Evolutionary conservation across 345 rosid genomes (phyloP).

Genomic region (Lagerstroemia speciosa): DNA sequence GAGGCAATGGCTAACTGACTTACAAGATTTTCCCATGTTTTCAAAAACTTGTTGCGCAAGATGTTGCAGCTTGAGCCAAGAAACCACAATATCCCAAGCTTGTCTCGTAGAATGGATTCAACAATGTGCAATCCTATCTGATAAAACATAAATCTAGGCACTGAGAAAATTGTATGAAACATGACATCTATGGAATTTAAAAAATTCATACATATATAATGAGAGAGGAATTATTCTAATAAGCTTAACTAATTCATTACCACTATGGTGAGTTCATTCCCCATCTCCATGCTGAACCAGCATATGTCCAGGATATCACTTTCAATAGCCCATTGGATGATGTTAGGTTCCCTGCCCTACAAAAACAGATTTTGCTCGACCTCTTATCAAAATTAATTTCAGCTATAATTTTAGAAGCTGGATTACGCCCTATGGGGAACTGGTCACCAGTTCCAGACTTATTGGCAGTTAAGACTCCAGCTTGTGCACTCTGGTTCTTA

Average conservation of each 20-base stretch:
- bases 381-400: background rate
- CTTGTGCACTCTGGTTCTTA: background rate
- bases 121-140: constrained; percentile 12
- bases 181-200: background rate
- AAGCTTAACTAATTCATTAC: background rate
- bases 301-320: constrained; percentile 11
- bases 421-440: background rate
- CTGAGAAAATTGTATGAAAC: background rate
- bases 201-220: background rate
- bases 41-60: constrained; percentile 1
- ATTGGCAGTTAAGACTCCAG: background rate
- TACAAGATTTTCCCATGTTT: constrained; percentile 7
- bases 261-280: constrained; percentile 13
- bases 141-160: constrained; percentile 1
- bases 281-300: constrained; percentile 8
- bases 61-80: background rate
- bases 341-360: constrained; percentile 10
- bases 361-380: background rate
- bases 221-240: background rate
- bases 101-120: constrained; percentile 11
- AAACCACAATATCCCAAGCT: constrained; percentile 1
- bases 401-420: background rate
- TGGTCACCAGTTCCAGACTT: background rate
- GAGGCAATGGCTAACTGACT: background rate
- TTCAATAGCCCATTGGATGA: constrained; percentile 10